phyloP scores from a whole-genome alignment of 2,329 filamentous ascomycete species.

The Chaetomiaceae sp. region DNA sequence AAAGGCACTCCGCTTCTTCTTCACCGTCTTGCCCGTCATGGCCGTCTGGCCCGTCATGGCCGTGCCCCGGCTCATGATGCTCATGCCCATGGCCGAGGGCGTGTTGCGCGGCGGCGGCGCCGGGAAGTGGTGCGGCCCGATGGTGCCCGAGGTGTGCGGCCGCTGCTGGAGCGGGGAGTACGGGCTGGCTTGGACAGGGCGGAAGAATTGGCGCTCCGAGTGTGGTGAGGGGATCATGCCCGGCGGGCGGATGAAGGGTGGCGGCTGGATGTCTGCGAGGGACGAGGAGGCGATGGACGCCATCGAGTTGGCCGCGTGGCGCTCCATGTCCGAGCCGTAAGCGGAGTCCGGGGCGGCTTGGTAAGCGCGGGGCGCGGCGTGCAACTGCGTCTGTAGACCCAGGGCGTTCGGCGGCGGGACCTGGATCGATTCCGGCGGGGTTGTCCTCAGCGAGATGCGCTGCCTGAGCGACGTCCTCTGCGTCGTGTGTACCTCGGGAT shows the following conservation, averaged over 20 bases:
- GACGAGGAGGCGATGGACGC: slow-evolving; percentile 31
- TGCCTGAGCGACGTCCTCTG: slow-evolving; percentile 49
- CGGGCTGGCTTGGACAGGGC: slow-evolving; percentile 58
- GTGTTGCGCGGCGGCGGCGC: slow-evolving; percentile 44
- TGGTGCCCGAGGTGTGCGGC: slow-evolving; percentile 49
- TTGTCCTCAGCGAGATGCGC: slow-evolving; percentile 50
- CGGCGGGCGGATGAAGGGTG: slow-evolving; percentile 34
- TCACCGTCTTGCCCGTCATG: slow-evolving; percentile 41
- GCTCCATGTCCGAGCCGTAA: slow-evolving; percentile 46
- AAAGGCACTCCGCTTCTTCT: slow-evolving; percentile 65
- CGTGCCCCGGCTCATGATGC: slow-evolving; percentile 53
- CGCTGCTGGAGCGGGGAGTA: slow-evolving; percentile 60
- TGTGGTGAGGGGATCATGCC: slow-evolving; percentile 43
- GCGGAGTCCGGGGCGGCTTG: slow-evolving; percentile 44
- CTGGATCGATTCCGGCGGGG: slow-evolving; percentile 49
- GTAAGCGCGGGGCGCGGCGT: slow-evolving; percentile 29
- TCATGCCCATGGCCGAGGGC: slow-evolving; percentile 53
- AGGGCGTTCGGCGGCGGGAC: slow-evolving; percentile 43
- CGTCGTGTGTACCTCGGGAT: slow-evolving; percentile 7
- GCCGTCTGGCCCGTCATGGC: slow-evolving; percentile 41
- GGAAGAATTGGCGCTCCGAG: slow-evolving; percentile 55
- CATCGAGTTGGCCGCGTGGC: slow-evolving; percentile 35
- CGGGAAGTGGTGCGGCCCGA: slow-evolving; percentile 27
- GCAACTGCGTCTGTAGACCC: slow-evolving; percentile 33
- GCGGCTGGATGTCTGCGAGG: slow-evolving; percentile 33